Evolutionary conservation across 202 grass and related monocot genomes (phyloP), one percentile per base, ranked within the genome.

Genomic region (Eragrostis tef): DNA sequence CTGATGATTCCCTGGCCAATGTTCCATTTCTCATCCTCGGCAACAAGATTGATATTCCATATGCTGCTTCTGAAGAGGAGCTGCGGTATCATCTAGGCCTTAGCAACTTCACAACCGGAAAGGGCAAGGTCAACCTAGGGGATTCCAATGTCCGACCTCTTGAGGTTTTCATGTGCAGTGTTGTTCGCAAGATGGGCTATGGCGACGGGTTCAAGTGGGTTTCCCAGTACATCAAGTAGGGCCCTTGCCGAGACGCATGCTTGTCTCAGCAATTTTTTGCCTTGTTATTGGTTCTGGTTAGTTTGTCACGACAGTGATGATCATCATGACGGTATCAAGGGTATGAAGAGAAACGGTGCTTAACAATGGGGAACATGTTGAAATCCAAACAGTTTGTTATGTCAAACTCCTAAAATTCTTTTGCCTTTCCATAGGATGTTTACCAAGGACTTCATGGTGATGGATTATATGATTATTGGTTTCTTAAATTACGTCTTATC

Each of bases 161-260:
- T 44, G 94, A 97, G 73, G 91, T 97, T 50, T 97, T 97, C 82
- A 97, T 97, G 94, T 97, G 94, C 91, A 97, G 94, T 77, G 84
- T 97, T 58, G 91, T 97, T 25, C 84, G 89, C 61, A 97, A 97
- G 87, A 97, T 97, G 94, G 94, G 94, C 20, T 93, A 93, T 56
- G 94, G 94, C 0, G 94, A 97, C 0, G 94, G 89, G 13, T 97
- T 97, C 79, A 91, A 88, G 84, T 97, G 91, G 94, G 64, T 93
- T 48, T 97, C 94, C 47, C 94, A 97, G 70, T 97, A 97, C 82
- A 97, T 97, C 86, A 93, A 93, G 83, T 97, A 93, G 91, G 65
- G 75, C 84, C 9, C 3, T 31, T 73, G 31, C 50, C 2, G 12
- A 19, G 83, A n/a, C 29, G 24, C 70, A 45, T 85, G 70, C 83